Conservation (phyloP, 2,329 filamentous ascomycete genomes). For the Monosporascus ibericus region DNA sequence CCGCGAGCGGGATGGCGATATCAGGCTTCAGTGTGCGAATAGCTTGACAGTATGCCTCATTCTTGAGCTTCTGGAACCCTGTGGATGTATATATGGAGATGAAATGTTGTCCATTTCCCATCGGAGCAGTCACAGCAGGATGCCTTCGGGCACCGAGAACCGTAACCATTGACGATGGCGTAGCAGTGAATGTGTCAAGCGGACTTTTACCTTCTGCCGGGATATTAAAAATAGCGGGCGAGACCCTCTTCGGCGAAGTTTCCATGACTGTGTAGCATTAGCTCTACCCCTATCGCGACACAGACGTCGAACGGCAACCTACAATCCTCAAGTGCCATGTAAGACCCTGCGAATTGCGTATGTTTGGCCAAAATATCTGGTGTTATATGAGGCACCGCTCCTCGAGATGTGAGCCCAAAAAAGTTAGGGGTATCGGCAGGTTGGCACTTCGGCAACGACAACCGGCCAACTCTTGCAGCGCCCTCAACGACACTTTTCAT, state of each 20-base stretch:
- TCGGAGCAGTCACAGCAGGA: conserved; percentile 66
- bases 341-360: conserved; percentile 62
- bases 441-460: conserved; percentile 56
- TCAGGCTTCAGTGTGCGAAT: conserved; percentile 67
- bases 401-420: conserved; percentile 73
- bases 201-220: conserved; percentile 37
- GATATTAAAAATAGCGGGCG: conserved; percentile 44
- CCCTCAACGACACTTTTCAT: conserved; percentile 34
- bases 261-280: conserved; percentile 44
- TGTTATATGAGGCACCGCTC: conserved; percentile 79
- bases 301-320: conserved; percentile 30
- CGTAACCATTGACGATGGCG: conserved; percentile 59
- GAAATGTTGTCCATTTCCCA: conserved; percentile 63
- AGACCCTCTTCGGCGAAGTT: conserved; percentile 30
- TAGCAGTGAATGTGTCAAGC: conserved; percentile 70
- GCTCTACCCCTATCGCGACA: not conserved
- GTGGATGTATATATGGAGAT: conserved; percentile 80
- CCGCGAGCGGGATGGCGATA: conserved; percentile 71
- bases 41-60: conserved; percentile 62
- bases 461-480: conserved; percentile 54
- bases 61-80: conserved; percentile 68
- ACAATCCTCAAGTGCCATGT: conserved; percentile 92
- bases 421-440: conserved; percentile 79
- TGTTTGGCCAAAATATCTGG: conserved; percentile 71
- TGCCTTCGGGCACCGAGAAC: conserved; percentile 73